phyloP scores from a whole-genome alignment of 169 alveolate genomes.

The Amoebophrya sp. region DNA sequence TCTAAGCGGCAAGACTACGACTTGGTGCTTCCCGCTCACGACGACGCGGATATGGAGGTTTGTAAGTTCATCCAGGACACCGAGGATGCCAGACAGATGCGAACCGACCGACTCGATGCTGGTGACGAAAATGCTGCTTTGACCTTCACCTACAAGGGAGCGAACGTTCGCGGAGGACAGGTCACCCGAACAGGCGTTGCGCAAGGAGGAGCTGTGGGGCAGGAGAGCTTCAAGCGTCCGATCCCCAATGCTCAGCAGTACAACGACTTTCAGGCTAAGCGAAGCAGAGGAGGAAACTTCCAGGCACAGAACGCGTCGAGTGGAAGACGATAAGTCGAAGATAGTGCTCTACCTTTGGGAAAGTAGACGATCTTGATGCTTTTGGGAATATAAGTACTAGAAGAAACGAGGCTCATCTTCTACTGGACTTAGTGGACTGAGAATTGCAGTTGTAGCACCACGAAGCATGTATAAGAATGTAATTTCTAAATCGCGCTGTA shows the following conservation, averaged over 20 bases:
- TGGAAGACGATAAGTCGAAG: neutral
- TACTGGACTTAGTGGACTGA: no score
- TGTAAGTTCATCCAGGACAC: neutral
- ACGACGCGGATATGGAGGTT: neutral
- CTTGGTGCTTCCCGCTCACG: neutral
- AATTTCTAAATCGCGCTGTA: no score
- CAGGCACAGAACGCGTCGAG: neutral
- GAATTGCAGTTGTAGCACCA: no score
- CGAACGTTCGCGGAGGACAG: neutral
- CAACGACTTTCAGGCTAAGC: neutral
- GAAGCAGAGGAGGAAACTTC: neutral
- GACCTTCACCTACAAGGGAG: neutral
- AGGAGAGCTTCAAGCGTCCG: neutral
- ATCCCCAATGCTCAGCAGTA: neutral
- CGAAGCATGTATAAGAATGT: no score
- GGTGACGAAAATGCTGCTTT: slow-evolving; percentile 1
- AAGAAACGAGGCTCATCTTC: no score
- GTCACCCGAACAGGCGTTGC: no score
- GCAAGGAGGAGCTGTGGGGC: neutral
- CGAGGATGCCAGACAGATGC: slow-evolving; percentile 9
- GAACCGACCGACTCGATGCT: neutral
- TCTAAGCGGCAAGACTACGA: neutral
- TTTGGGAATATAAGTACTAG: no score
- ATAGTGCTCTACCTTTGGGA: no score
- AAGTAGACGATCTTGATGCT: no score